Base-by-base conservation (phyloP, 768 basidiomycete genomes). In the Epithele typhae region DNA sequence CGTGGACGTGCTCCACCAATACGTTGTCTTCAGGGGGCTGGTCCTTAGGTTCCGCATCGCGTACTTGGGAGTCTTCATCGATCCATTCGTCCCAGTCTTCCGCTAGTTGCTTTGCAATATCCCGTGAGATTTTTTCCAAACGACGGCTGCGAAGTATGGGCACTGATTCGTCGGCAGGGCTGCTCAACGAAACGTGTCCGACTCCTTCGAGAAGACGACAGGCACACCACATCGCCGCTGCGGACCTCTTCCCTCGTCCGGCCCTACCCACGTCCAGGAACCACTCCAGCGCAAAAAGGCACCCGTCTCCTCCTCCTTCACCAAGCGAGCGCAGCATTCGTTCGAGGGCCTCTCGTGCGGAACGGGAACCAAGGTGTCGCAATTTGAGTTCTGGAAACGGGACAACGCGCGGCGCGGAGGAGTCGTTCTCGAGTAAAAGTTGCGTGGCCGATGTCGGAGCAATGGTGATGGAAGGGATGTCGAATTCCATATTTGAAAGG, bases 201-300 rank as follows among this genome's bases (percentile, higher is more conserved):
- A 84, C 68, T 2, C 95, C 94, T 56, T 89, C 83, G 48, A 97
- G 60, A 0, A 97, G 60, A 23, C 80, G 75, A 49, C 78, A 77
- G 2, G 87, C 84, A 53, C 89, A 87, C 92, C 92, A 97, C 19
- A 94, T 68, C 3, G 92, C 92, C 0, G 86, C 75, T 1, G 82
- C 78, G 15, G 81, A 76, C 21, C 68, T 67, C 9, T 57, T 63
- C 9, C 69, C 72, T 15, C 63, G 67, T 19, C 77, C 72, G 25
- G 64, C 65, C 36, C 70, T 66, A 4, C 75, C 75, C 11, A 81
- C 70, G 37, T 74, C 74, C 11, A 80, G 64, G 52, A 95, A 83
- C 82, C 95, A 94, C 55, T 93, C 88, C 4, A 92, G 81, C 7
- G 92, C 72, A 51, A 81, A 88, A 22, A 93, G 68, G 41, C 80